Base-by-base conservation (phyloP, 2,329 filamentous ascomycete genomes). In the Cryphonectria radicalis region DNA sequence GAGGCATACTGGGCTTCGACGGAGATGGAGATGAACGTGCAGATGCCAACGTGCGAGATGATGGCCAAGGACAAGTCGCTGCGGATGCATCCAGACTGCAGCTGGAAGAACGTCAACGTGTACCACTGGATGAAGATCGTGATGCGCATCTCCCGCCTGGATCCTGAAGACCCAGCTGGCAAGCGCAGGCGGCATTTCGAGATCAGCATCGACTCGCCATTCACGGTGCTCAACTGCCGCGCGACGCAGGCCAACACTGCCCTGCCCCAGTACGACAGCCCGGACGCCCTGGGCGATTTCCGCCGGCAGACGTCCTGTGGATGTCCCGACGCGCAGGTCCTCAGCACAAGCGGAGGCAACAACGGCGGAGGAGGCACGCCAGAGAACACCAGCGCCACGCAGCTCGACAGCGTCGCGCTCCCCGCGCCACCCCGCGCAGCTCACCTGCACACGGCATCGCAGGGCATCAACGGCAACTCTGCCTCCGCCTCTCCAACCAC, bases 121-220 rank as follows among this genome's bases (percentile, higher is more conserved):
- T 94, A 93, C 79, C 95, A 98, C 79, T 97, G 94, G 94, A 97
- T 98, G 80, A 97, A 97, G 93, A 94, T 97, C 77, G 94, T 97
- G 73, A 93, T 98, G 90, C 92, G 95, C 67, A 91, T 98, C 63
- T 97, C 94, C 42, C 94, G 93, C 76, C 84, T 92, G 19, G 95
- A 97, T 76, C 88, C 91, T 55, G 89, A 91, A 14, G 93, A 97
- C 76, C 90, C 94, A 0, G 85, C 85, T 0, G 87, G 87, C 50
- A 87, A 84, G 74, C 95, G 95, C 78, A 89, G 94, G 74, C 89
- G 94, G 46, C 95, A 97, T 79, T 98, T 97, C 76, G 95, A 98
- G 80, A 97, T 97, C 77, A 97, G 94, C 75, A 98, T 98, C 76
- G 95, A 98, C 81, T 97, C 94, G 1, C 95, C 95, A 0, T 95